Conservation (phyloP, 441 rosid species). For the Populus hybrid region DNA sequence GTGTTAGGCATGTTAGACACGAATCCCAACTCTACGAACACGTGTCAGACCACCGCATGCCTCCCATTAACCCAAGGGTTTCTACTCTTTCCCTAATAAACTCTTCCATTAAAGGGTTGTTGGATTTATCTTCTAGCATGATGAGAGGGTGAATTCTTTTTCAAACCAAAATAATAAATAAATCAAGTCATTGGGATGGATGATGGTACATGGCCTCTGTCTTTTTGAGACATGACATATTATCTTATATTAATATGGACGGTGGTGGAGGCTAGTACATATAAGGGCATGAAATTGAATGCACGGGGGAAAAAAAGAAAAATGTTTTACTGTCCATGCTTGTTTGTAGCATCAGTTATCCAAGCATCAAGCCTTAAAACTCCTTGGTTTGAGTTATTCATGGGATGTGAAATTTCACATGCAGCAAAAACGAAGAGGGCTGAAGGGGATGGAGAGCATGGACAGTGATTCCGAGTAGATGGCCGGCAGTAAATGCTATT, state of each 20-base stretch:
- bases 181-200: neutral
- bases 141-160: neutral
- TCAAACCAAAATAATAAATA: neutral
- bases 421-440: conserved; percentile 63
- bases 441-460: conserved; percentile 66
- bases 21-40: neutral
- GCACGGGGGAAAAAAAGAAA: neutral
- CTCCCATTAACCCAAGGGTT: neutral
- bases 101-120: neutral
- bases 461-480: conserved; percentile 51
- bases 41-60: neutral
- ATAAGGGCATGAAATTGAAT: neutral
- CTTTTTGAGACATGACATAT: neutral
- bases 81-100: neutral
- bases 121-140: neutral
- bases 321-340: too few relatives aligned
- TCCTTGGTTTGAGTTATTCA: neutral
- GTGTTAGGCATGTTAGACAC: neutral
- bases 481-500: neutral
- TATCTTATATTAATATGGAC: neutral
- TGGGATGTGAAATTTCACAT: neutral
- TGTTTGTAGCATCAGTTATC: neutral
- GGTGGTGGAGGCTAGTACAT: neutral
- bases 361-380: neutral
- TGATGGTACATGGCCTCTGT: neutral